Conservation (phyloP, 1,284 basidiomycete species). For the Fomitiporia mediterranea region DNA sequence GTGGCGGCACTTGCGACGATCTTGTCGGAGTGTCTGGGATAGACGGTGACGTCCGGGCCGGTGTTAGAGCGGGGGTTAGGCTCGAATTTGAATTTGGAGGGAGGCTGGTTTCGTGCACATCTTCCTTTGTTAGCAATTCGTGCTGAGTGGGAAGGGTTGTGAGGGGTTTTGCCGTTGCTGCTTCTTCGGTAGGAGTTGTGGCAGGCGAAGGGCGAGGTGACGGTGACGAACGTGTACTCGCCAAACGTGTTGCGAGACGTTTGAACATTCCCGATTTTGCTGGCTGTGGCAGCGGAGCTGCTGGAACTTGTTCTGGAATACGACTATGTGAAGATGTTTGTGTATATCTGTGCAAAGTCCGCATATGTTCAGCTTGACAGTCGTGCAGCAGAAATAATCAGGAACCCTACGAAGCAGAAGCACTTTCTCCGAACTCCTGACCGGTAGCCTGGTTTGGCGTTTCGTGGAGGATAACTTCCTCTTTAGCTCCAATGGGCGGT, state of each 20-base stretch:
- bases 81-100: too few relatives aligned
- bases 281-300: neutral
- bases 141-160: neutral
- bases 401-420: too few relatives aligned
- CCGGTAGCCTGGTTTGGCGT: neutral
- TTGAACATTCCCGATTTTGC: slow-evolving; percentile 1
- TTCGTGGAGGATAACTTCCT: too few relatives aligned
- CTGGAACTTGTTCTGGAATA: neutral
- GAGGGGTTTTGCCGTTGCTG: neutral
- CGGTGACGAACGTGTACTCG: neutral
- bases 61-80: too few relatives aligned
- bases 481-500: neutral
- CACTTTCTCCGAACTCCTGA: neutral
- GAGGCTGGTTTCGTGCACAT: neutral
- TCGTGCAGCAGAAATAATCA: too few relatives aligned
- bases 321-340: too few relatives aligned
- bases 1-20: too few relatives aligned
- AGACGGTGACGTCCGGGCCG: too few relatives aligned
- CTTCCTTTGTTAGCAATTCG: neutral
- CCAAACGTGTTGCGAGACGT: neutral
- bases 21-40: too few relatives aligned
- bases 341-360: too few relatives aligned
- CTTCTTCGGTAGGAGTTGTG: neutral
- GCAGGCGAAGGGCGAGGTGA: neutral
- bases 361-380: too few relatives aligned